A percentile compares a stretch with the other conserved stretches of the same genome.
Evolutionary conservation across 2,329 filamentous ascomycete species (phyloP).

Genomic region (Penicillium sp.): DNA sequence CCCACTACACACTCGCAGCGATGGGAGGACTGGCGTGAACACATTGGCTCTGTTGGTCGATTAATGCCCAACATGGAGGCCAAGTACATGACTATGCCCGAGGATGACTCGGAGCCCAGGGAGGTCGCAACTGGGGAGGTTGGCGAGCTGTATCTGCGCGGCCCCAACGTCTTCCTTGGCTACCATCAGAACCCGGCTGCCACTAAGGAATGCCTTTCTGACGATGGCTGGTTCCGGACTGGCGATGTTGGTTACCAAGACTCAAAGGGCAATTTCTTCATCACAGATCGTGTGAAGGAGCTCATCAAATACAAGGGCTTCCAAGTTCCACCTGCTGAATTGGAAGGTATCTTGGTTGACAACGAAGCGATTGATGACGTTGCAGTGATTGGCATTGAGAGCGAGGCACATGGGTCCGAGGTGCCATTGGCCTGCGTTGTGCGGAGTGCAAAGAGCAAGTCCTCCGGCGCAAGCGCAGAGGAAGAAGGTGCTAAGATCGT

Average conservation of each 20-base stretch:
- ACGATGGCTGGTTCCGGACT: conserved; percentile 86
- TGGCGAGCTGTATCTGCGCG: conserved; percentile 71
- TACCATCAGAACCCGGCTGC: conserved; percentile 64
- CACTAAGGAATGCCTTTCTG: conserved; percentile 60
- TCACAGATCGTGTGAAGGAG: conserved; percentile 81
- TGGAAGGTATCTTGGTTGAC: conserved; percentile 59
- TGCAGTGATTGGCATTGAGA: conserved; percentile 66
- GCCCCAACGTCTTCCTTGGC: conserved; percentile 67
- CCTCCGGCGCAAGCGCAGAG: conserved; percentile 48
- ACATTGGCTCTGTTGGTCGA: conserved; percentile 77
- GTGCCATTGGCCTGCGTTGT: conserved; percentile 71
- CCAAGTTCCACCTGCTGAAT: conserved; percentile 70
- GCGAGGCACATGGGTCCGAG: conserved; percentile 66
- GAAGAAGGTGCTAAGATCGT: conserved; percentile 53
- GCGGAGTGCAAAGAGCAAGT: conserved; percentile 47
- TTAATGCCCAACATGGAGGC: conserved; percentile 79
- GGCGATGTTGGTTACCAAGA: conserved; percentile 85
- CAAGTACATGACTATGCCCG: conserved; percentile 71
- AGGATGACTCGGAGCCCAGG: conserved; percentile 49
- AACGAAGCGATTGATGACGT: conserved; percentile 61
- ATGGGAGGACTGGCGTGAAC: conserved; percentile 75
- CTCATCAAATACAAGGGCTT: conserved; percentile 71
- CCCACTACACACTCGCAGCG: conserved; percentile 76
- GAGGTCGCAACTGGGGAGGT: conserved; percentile 67
- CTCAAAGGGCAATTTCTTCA: conserved; percentile 78